phyloP scores from a whole-genome alignment of 2,329 filamentous ascomycete genomes.

The Colletotrichum salicis region DNA sequence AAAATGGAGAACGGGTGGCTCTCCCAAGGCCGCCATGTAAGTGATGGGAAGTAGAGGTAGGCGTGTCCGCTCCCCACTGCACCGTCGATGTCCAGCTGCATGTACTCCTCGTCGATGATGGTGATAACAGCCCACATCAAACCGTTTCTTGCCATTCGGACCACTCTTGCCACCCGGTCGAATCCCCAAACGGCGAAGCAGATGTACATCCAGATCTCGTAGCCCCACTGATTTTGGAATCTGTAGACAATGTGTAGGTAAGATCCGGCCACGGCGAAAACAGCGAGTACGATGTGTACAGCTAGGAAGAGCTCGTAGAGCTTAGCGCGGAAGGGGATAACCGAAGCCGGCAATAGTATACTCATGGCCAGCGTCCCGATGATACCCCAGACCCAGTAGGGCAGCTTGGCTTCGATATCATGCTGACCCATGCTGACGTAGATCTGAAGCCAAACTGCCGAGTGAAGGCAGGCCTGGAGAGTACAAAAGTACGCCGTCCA shows the following conservation, averaged over 20 bases:
- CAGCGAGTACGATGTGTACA: constrained; percentile 50
- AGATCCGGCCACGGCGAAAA: constrained; percentile 51
- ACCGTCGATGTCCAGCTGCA: constrained; percentile 54
- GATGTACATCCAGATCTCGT: constrained; percentile 55
- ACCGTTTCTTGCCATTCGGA: constrained; percentile 51
- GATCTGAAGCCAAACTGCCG: constrained; percentile 44
- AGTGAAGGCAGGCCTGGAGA: constrained; percentile 54
- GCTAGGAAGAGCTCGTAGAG: constrained; percentile 55
- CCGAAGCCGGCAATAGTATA: constrained; percentile 42
- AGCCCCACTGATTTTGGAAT: constrained; percentile 50
- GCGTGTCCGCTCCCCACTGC: constrained; percentile 51
- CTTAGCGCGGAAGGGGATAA: constrained; percentile 45
- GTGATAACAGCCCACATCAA: constrained; percentile 49
- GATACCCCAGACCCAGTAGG: constrained; percentile 55
- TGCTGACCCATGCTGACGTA: constrained; percentile 45
- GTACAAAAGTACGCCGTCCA: constrained; percentile 54
- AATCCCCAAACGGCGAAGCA: constrained; percentile 46
- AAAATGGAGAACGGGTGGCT: constrained; percentile 63
- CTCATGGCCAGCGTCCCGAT: constrained; percentile 49
- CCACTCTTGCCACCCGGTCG: constrained; percentile 55
- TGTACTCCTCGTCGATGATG: constrained; percentile 43
- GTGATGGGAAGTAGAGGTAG: constrained; percentile 61
- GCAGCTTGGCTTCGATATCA: constrained; percentile 38
- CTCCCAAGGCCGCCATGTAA: constrained; percentile 57
- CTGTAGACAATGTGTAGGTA: constrained; percentile 50